Evolutionary conservation across 768 basidiomycete species (phyloP).

Genomic region (Xerocomellus dryophilus): DNA sequence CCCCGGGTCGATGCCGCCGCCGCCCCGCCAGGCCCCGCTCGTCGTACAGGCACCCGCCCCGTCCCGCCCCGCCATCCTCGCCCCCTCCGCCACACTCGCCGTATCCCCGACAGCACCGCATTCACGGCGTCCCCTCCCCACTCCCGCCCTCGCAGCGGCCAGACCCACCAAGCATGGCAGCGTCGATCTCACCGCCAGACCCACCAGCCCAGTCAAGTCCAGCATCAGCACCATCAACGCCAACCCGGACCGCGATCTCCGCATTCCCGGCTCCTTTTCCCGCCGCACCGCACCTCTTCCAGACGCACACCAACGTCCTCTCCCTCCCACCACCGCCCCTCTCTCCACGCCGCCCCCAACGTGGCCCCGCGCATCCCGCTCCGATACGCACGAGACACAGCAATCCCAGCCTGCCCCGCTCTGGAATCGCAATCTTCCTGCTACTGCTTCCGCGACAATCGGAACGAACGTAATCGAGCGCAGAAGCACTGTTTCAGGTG

Average conservation of each 20-base stretch:
- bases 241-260: constrained; percentile 18
- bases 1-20: constrained; percentile 27
- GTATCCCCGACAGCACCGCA: constrained; percentile 14
- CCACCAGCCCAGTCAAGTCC: constrained; percentile 21
- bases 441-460: constrained; percentile 17
- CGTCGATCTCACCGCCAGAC: constrained; percentile 23
- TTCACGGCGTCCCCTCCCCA: constrained; percentile 25
- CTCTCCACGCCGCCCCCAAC: constrained; percentile 13
- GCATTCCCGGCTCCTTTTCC: constrained; percentile 24
- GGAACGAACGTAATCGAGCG: constrained; percentile 19
- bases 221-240: constrained; percentile 2
- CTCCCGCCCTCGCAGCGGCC: constrained; percentile 1
- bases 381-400: constrained; percentile 9
- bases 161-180: constrained; percentile 20
- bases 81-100: constrained; percentile 18
- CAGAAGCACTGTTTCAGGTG: constrained; percentile 28
- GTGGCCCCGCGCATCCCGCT: constrained; percentile 9
- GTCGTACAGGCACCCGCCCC: constrained; percentile 32
- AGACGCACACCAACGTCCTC: constrained; percentile 2
- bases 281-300: constrained; percentile 19
- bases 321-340: not conserved
- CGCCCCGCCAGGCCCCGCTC: constrained; percentile 15
- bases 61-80: constrained; percentile 30
- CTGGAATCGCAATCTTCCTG: constrained; percentile 40
- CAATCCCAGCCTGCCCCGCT: constrained; percentile 38